phyloP scores from a whole-genome alignment of 2,329 filamentous ascomycete species.

The Lecanicillium sp. region DNA sequence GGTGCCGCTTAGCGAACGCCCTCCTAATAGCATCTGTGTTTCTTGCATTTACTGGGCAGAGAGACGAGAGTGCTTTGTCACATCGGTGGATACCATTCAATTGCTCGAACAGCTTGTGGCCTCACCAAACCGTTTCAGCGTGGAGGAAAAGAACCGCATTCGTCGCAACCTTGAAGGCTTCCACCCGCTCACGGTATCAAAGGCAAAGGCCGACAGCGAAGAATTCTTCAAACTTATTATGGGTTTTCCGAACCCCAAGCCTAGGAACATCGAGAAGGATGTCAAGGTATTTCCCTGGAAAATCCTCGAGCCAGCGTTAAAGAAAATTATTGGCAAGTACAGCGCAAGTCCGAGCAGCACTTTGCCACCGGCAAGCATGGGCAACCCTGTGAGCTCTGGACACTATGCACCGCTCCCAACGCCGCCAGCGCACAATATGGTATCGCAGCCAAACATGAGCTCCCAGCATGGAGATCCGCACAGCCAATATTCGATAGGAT shows the following conservation, averaged over 20 bases:
- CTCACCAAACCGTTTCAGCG: conserved; percentile 67
- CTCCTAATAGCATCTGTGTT: conserved; percentile 81
- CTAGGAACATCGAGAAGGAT: conserved; percentile 96
- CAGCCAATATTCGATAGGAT: conserved; percentile 30
- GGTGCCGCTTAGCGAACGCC: conserved; percentile 69
- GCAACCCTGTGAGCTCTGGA: conserved; percentile 27
- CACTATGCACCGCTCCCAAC: conserved; percentile 38
- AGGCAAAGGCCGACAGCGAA: conserved; percentile 84
- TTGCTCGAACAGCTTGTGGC: conserved; percentile 87
- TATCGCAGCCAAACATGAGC: conserved; percentile 18
- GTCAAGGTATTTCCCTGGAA: conserved; percentile 99
- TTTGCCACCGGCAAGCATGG: conserved; percentile 29
- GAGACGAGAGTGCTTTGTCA: conserved; percentile 84
- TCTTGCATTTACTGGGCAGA: conserved; percentile 98
- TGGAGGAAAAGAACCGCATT: conserved; percentile 98
- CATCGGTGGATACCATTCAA: conserved; percentile 92
- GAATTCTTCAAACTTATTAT: conserved; percentile 99
- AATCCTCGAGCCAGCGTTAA: conserved; percentile 74
- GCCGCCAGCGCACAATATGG: conserved; percentile 30
- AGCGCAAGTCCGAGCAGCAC: conserved; percentile 39
- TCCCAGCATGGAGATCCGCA: conserved; percentile 23
- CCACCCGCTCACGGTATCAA: conserved; percentile 85
- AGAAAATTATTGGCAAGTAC: conserved; percentile 99
- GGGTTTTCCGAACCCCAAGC: conserved; percentile 91
- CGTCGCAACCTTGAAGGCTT: conserved; percentile 93